A percentile compares a stretch with the other conserved stretches of the same genome.
These are phyloP conservation scores for Fimicolochytrium jonesii DNA, from an alignment of 192 early-diverging fungal species.

Conservation along the genomic window DNA sequence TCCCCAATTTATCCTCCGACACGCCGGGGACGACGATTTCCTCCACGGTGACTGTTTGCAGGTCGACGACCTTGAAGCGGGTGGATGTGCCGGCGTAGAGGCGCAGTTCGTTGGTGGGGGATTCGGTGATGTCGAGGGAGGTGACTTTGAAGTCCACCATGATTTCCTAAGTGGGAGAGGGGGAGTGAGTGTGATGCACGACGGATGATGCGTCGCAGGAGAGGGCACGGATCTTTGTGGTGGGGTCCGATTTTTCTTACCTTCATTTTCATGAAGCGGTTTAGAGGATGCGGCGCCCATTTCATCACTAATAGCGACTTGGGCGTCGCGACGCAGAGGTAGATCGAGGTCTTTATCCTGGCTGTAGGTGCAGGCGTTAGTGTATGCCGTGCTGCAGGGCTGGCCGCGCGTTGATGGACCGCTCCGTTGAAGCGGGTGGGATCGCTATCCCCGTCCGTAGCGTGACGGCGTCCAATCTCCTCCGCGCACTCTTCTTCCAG, in stretches of 20 bases:
- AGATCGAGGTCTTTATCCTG: constrained; percentile 22
- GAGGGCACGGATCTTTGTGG: too few species aligned
- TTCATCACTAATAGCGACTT: constrained; percentile 39
- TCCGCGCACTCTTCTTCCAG: too few species aligned
- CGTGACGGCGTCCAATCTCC: too few species aligned
- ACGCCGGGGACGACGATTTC: constrained; percentile 30
- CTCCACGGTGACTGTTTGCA: constrained; percentile 38
- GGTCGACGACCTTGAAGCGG: constrained; percentile 39
- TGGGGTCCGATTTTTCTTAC: too few species aligned
- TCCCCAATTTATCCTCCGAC: constrained; percentile 30
- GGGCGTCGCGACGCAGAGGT: constrained; percentile 42
- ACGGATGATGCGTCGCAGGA: too few species aligned
- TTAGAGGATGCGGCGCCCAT: constrained; percentile 55
- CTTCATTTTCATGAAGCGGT: constrained; percentile 53
- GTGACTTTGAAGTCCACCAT: constrained; percentile 28
- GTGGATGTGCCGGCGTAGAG: constrained; percentile 29
- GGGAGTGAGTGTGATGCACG: too few species aligned
- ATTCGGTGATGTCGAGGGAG: constrained; percentile 39
- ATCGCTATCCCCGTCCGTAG: too few species aligned
- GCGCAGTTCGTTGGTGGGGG: constrained; percentile 26
- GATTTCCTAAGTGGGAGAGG: constrained; percentile 28
- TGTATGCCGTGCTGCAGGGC: too few species aligned
- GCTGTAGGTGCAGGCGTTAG: constrained; percentile 1
- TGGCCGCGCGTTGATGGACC: too few species aligned
- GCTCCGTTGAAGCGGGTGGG: too few species aligned